A percentile compares a stretch with the other conserved stretches of the same genome.
These are phyloP conservation scores for Crithidia brevicula DNA, from an alignment of 208 protist genomes.

Conservation along the genomic window DNA sequence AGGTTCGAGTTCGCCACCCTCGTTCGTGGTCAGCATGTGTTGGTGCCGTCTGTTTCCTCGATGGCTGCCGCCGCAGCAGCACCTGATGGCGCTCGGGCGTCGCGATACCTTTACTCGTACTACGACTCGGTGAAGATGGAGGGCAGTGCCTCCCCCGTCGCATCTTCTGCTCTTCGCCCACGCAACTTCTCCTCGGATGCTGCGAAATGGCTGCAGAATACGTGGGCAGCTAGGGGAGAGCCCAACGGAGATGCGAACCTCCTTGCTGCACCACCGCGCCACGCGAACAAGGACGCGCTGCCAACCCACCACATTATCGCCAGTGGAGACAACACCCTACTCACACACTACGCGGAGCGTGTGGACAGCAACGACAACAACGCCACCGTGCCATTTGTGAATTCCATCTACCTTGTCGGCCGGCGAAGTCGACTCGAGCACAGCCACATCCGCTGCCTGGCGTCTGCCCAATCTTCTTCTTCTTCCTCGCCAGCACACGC, in stretches of 20 bases:
- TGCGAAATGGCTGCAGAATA: background rate
- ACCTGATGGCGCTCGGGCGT: background rate
- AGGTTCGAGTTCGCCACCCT: conserved; percentile 18
- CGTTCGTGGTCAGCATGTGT: conserved; percentile 22
- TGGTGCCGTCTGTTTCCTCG: background rate
- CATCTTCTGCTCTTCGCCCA: background rate
- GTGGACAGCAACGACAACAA: background rate
- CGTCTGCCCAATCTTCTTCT: background rate
- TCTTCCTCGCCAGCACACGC: conserved; percentile 16
- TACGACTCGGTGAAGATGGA: conserved; percentile 20
- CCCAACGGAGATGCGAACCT: too few species aligned
- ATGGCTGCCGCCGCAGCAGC: background rate
- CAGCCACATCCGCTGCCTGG: conserved; percentile 32
- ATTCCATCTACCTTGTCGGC: conserved; percentile 19
- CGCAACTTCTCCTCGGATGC: background rate
- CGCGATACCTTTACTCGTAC: conserved; percentile 22
- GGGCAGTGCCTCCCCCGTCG: conserved; percentile 13
- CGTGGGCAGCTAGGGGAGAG: background rate
- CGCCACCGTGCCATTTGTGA: background rate
- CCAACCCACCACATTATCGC: conserved; percentile 18
- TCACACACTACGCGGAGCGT: conserved; percentile 20
- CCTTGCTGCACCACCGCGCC: too few species aligned
- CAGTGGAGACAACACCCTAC: conserved; percentile 22
- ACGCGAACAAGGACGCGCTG: background rate
- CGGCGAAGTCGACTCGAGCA: conserved; percentile 12